These are phyloP conservation scores for Bidens hawaiensis DNA, from an alignment of 140 eudicot species.

Conservation along the genomic window DNA sequence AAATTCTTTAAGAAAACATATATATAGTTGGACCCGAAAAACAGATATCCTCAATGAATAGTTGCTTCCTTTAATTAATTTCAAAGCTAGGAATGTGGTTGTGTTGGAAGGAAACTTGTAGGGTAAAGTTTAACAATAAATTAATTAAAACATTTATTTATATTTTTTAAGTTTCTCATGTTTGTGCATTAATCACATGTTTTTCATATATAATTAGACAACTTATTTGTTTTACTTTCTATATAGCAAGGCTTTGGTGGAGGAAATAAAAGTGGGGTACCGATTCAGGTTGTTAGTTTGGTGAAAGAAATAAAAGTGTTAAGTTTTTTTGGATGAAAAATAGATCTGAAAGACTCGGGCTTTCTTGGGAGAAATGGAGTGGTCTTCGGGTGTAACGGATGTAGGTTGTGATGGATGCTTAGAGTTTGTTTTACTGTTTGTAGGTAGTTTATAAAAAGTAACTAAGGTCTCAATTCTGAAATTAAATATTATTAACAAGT, in stretches of 20 bases:
- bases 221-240: too few species aligned
- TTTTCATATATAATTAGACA: neutral
- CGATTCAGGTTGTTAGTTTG: too few species aligned
- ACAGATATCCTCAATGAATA: neutral
- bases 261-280: too few species aligned
- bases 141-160: neutral
- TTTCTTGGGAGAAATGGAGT: too few species aligned
- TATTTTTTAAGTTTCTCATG: neutral
- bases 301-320: too few species aligned
- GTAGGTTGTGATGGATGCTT: too few species aligned
- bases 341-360: too few species aligned
- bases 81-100: constrained; percentile 7
- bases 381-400: too few species aligned
- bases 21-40: constrained; percentile 1
- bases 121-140: neutral
- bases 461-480: neutral
- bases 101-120: constrained; percentile 15
- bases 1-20: constrained; percentile 9
- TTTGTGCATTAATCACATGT: constrained; percentile 1
- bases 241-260: too few species aligned
- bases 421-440: too few species aligned
- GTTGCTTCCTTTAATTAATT: neutral
- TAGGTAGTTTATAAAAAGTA: too few species aligned
- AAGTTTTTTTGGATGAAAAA: too few species aligned
- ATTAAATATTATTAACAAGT: neutral